phyloP scores from a whole-genome alignment of 2,329 filamentous ascomycete species.

The Fusarium pilosicola region DNA sequence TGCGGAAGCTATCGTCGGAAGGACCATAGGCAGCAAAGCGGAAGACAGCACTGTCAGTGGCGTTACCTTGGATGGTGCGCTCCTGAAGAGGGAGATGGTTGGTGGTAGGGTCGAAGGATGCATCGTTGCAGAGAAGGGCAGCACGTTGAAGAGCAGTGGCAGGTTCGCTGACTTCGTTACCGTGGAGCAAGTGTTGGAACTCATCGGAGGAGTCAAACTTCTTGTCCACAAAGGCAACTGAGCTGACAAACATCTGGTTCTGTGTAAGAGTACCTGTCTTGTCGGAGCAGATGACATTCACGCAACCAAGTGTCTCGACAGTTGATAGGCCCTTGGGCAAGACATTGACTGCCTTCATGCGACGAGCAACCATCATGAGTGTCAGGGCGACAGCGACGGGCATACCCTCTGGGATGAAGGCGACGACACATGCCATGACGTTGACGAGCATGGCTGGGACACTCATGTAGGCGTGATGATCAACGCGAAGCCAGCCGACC shows the following conservation, averaged over 20 bases:
- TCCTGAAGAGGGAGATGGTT: slow-evolving; percentile 48
- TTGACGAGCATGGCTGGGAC: slow-evolving; percentile 57
- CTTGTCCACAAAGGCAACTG: slow-evolving; percentile 51
- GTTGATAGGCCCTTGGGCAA: slow-evolving; percentile 55
- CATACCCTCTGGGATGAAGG: slow-evolving; percentile 54
- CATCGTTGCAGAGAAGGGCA: slow-evolving; percentile 53
- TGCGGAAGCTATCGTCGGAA: slow-evolving; percentile 32
- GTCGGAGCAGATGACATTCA: slow-evolving; percentile 57
- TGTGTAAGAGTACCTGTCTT: slow-evolving; percentile 57
- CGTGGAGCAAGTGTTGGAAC: slow-evolving; percentile 30
- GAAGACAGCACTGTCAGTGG: slow-evolving; percentile 56
- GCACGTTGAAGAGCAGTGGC: slow-evolving; percentile 19
- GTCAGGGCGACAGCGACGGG: slow-evolving; percentile 53
- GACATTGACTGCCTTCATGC: slow-evolving; percentile 56
- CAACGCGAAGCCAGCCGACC: slow-evolving; percentile 52
- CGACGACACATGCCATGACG: slow-evolving; percentile 56
- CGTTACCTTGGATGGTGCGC: slow-evolving; percentile 53
- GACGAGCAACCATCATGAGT: slow-evolving; percentile 55
- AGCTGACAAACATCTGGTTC: slow-evolving; percentile 57
- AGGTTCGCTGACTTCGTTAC: neutral
- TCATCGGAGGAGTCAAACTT: slow-evolving; percentile 40
- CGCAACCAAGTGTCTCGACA: slow-evolving; percentile 56
- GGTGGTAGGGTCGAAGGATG: slow-evolving; percentile 53
- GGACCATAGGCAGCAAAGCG: slow-evolving; percentile 49
- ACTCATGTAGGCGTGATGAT: slow-evolving; percentile 53